A percentile compares a stretch with the other conserved stretches of the same genome.
phyloP scores from a whole-genome alignment of 2,329 filamentous ascomycete species.

The Pseudohalonectria lignicola region DNA sequence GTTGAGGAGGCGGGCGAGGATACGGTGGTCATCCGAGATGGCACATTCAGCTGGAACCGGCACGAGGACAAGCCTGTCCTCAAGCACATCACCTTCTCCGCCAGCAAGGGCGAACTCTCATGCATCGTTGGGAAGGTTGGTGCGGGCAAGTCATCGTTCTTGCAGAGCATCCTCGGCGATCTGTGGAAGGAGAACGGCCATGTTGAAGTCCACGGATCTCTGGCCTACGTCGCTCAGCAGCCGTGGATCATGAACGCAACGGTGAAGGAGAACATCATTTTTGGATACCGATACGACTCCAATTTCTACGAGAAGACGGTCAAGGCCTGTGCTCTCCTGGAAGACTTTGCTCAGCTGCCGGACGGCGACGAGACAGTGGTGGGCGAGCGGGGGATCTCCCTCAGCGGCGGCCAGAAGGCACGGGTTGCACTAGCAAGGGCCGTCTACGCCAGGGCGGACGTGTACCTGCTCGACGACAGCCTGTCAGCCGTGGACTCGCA shows the following conservation, averaged over 20 bases:
- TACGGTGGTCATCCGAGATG: constrained; percentile 71
- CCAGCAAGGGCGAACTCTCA: constrained; percentile 84
- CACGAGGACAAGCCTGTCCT: constrained; percentile 62
- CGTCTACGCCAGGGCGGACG: constrained; percentile 92
- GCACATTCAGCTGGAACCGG: constrained; percentile 90
- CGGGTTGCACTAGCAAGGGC: constrained; percentile 84
- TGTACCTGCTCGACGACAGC: constrained; percentile 90
- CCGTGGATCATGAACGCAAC: constrained; percentile 98
- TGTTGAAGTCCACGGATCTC: constrained; percentile 69
- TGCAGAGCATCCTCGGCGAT: constrained; percentile 82
- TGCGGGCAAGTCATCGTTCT: constrained; percentile 83
- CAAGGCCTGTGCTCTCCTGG: constrained; percentile 77
- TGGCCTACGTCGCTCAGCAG: constrained; percentile 87
- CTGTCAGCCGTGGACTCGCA: constrained; percentile 97
- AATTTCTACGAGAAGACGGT: constrained; percentile 91
- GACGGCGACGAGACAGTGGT: constrained; percentile 96
- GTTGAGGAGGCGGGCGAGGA: constrained; percentile 75
- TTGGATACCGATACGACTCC: constrained; percentile 88
- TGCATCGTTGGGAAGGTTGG: constrained; percentile 95
- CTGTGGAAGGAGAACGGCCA: constrained; percentile 81
- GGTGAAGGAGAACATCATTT: constrained; percentile 93
- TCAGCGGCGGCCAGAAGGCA: constrained; percentile 94
- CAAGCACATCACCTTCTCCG: constrained; percentile 76
- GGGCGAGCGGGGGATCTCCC: constrained; percentile 88
- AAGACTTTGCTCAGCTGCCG: constrained; percentile 85